A percentile compares a stretch with the other conserved stretches of the same genome.
phyloP scores from a whole-genome alignment of 192 early-diverging fungal genomes.

The Funneliformis geosporum region DNA sequence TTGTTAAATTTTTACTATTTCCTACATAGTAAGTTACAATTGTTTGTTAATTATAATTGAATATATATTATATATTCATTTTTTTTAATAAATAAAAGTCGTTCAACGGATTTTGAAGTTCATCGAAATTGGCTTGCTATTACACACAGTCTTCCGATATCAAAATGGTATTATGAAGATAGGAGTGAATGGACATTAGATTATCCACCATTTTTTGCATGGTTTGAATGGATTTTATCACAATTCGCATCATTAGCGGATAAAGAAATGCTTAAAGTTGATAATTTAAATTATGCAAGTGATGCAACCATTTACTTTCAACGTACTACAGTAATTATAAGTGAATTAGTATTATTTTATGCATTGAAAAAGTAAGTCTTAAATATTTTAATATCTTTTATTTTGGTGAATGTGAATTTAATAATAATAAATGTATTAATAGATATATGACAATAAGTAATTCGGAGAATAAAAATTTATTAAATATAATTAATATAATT shows the following conservation, averaged over 20 bases:
- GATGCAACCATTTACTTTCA: conserved; percentile 80
- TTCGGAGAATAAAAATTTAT: conserved; percentile 21
- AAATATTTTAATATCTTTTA: not conserved
- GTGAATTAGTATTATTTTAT: conserved; percentile 77
- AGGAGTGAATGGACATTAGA: conserved; percentile 93
- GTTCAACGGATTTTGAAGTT: conserved; percentile 98
- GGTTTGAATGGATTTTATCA: conserved; percentile 84
- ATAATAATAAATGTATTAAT: conserved; percentile 12
- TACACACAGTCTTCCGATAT: conserved; percentile 79
- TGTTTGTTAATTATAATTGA: not conserved
- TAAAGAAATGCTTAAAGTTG: conserved; percentile 73
- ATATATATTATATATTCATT: not conserved
- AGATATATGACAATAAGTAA: conserved; percentile 13
- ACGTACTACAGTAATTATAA: conserved; percentile 75
- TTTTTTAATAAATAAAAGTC: conserved; percentile 40
- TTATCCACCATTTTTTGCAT: conserved; percentile 98
- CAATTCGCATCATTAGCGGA: conserved; percentile 59
- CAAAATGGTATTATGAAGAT: conserved; percentile 84
- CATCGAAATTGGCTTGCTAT: conserved; percentile 98
- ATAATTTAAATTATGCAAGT: conserved; percentile 67
- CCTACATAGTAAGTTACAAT: conserved; percentile 64
- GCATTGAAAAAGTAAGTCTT: conserved; percentile 58
- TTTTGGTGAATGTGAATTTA: not conserved
- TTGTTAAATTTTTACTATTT: conserved; percentile 65
- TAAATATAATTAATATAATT: conserved; percentile 53